phyloP scores from a whole-genome alignment of 2,329 filamentous ascomycete species.

The Sphaerulina musiva region DNA sequence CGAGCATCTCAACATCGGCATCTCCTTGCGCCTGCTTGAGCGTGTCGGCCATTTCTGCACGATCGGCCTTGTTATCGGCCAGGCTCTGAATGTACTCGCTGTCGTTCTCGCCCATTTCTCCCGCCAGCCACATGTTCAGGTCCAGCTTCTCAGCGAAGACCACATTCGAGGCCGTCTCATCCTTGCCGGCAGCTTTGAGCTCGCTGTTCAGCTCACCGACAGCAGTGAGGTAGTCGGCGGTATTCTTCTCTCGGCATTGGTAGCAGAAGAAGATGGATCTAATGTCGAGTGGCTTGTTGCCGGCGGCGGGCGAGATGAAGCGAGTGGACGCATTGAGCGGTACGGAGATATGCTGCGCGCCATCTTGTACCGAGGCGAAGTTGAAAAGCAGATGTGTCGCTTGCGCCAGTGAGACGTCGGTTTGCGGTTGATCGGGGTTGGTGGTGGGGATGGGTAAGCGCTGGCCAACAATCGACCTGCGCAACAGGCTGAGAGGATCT shows the following conservation, averaged over 20 bases:
- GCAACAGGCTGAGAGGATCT: conserved; percentile 73
- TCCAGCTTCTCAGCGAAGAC: conserved; percentile 88
- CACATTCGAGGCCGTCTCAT: conserved; percentile 73
- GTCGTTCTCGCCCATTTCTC: conserved; percentile 71
- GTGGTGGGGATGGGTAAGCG: conserved; percentile 67
- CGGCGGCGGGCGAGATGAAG: conserved; percentile 63
- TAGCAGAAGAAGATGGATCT: conserved; percentile 95
- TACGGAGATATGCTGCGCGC: conserved; percentile 50
- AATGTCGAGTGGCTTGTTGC: conserved; percentile 51
- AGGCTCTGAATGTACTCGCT: conserved; percentile 88
- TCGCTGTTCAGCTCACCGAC: conserved; percentile 75
- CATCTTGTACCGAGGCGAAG: conserved; percentile 23
- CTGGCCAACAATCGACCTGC: conserved; percentile 69
- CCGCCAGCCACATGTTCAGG: conserved; percentile 87
- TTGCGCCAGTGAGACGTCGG: conserved; percentile 57
- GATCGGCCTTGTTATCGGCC: conserved; percentile 54
- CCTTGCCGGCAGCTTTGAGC: conserved; percentile 48
- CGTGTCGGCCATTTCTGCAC: conserved; percentile 48
- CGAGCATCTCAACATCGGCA: conserved; percentile 35
- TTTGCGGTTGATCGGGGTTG: conserved; percentile 59
- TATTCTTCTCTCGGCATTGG: conserved; percentile 83
- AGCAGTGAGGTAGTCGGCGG: conserved; percentile 84
- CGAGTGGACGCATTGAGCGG: conserved; percentile 61
- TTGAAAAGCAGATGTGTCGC: conserved; percentile 58
- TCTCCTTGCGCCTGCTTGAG: conserved; percentile 37